Evolutionary conservation across 2,329 filamentous ascomycete genomes (phyloP).

Genomic region (Aspergillus aculeatus): DNA sequence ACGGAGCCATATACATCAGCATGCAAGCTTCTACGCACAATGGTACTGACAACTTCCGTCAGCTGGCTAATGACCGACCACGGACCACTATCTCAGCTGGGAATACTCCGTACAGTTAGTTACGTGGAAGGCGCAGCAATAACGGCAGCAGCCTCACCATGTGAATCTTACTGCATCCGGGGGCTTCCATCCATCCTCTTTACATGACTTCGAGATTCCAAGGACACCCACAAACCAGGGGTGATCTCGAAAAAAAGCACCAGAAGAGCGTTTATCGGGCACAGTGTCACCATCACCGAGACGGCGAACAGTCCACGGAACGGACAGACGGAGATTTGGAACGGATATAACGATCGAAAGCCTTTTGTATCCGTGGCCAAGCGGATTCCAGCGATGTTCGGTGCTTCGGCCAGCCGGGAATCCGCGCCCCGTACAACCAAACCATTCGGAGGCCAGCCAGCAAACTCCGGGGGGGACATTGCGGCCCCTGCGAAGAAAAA

Average conservation of each 20-base stretch:
- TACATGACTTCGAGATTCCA: neutral
- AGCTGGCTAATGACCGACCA: neutral
- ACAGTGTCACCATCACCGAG: neutral
- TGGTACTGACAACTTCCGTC: neutral
- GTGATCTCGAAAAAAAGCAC: neutral
- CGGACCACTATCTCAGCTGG: neutral
- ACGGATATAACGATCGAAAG: neutral
- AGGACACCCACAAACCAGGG: neutral
- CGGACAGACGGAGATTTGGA: neutral
- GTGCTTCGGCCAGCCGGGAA: constrained; percentile 10
- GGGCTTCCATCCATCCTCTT: neutral
- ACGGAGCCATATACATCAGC: neutral
- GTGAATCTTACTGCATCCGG: neutral
- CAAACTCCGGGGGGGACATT: constrained; percentile 9
- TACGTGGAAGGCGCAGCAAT: neutral
- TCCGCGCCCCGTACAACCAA: neutral
- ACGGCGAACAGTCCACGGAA: neutral
- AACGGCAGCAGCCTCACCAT: neutral
- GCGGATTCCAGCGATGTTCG: constrained; percentile 12
- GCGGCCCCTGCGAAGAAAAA: constrained; percentile 12
- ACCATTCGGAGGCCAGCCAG: neutral
- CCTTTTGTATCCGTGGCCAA: constrained; percentile 5
- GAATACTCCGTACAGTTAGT: neutral
- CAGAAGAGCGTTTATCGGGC: too few relatives aligned
- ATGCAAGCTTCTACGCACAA: neutral